Conservation (phyloP, 805 yeast genomes). For the Yamadazyma phyllophila region DNA sequence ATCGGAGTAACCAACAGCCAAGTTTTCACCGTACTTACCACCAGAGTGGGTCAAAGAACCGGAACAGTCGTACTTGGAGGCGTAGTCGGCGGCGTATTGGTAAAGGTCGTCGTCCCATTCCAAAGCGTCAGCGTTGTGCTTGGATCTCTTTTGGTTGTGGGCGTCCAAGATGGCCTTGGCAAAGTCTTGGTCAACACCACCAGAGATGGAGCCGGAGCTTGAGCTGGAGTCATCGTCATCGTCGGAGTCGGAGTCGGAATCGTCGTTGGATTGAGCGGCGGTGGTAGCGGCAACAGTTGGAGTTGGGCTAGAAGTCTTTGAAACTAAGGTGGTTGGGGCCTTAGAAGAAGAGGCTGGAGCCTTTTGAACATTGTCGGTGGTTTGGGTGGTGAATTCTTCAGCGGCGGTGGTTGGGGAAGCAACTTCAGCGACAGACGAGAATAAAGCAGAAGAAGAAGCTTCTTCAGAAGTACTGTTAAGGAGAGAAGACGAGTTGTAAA, state of each 20-base stretch:
- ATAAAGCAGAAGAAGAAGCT: not conserved
- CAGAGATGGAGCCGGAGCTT: constrained; percentile 9
- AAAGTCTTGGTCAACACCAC: constrained; percentile 25
- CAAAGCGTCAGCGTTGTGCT: constrained; percentile 50
- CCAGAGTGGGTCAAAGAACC: constrained; percentile 37
- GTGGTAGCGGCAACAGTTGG: constrained; percentile 5
- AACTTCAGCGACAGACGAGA: not conserved
- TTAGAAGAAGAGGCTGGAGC: constrained; percentile 14
- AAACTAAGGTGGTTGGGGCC: constrained; percentile 17
- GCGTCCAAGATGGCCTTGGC: constrained; percentile 49
- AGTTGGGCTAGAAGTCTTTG: constrained; percentile 12
- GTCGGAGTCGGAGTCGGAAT: not conserved
- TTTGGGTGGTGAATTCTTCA: not conserved
- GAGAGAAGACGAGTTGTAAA: not conserved
- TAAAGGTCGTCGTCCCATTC: constrained; percentile 57
- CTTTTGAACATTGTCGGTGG: constrained; percentile 13
- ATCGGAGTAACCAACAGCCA: constrained; percentile 34
- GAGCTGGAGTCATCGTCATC: not conserved
- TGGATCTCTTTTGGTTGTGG: constrained; percentile 59
- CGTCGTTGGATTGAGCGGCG: constrained; percentile 9
- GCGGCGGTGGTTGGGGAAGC: not conserved
- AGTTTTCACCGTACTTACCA: constrained; percentile 42
- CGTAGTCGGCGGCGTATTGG: constrained; percentile 48
- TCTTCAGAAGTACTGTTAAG: not conserved
- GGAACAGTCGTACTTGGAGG: constrained; percentile 48